phyloP scores from a whole-genome alignment of 2,329 filamentous ascomycete genomes.

The Leptoxyphium fumago region DNA sequence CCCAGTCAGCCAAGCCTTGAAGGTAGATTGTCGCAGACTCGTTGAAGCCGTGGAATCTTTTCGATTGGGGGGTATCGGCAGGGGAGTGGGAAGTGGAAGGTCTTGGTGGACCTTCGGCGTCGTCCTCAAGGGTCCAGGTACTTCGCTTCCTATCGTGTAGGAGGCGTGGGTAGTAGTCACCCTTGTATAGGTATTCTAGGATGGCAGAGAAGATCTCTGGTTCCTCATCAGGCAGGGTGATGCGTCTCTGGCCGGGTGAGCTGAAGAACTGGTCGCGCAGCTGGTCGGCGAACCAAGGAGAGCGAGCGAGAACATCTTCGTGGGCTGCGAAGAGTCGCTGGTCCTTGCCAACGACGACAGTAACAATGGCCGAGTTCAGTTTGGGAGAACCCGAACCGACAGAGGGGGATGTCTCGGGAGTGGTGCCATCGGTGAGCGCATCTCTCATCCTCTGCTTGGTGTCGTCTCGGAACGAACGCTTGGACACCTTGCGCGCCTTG shows the following conservation, averaged over 20 bases:
- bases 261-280: slow-evolving; percentile 59
- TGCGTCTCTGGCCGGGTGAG: slow-evolving; percentile 50
- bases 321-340: slow-evolving; percentile 88
- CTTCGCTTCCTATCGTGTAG: slow-evolving; percentile 72
- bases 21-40: slow-evolving; percentile 63
- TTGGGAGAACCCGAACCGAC: slow-evolving; percentile 27
- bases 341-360: slow-evolving; percentile 68
- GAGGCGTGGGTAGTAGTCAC: slow-evolving; percentile 84
- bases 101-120: slow-evolving; percentile 27
- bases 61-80: slow-evolving; percentile 17
- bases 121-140: slow-evolving; percentile 80
- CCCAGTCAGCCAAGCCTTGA: slow-evolving; percentile 54
- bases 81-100: slow-evolving; percentile 2
- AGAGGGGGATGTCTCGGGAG: slow-evolving; percentile 24
- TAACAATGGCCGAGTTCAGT: slow-evolving; percentile 63
- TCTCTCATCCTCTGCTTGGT: slow-evolving; percentile 78
- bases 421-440: slow-evolving; percentile 50
- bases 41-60: slow-evolving; percentile 36
- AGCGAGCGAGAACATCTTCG: slow-evolving; percentile 77
- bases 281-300: slow-evolving; percentile 54
- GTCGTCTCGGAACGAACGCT: slow-evolving; percentile 63
- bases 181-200: slow-evolving; percentile 95
- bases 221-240: slow-evolving; percentile 65
- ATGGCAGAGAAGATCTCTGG: slow-evolving; percentile 86
- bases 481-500: slow-evolving; percentile 67